Evolutionary conservation across 169 alveolate species (phyloP).

Genomic region (Neospora caninum): DNA sequence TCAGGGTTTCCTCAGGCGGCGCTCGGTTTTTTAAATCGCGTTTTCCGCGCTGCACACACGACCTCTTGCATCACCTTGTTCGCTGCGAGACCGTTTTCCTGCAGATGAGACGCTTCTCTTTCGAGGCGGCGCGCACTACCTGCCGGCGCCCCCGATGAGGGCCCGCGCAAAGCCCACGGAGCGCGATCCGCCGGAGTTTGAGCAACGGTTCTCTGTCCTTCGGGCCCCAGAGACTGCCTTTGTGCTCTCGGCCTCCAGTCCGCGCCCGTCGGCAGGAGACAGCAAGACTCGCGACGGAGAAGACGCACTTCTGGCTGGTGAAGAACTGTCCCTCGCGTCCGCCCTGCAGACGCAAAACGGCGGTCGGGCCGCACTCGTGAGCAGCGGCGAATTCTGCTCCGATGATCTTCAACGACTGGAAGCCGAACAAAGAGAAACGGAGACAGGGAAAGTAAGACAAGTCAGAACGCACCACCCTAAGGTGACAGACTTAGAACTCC

Average conservation of each 20-base stretch:
- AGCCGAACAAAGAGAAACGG: background rate
- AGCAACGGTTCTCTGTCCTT: slow-evolving; percentile 47
- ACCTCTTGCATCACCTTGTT: no score
- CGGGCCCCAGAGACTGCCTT: slow-evolving; percentile 66
- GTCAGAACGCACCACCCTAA: background rate
- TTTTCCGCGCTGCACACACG: no score
- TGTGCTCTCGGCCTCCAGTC: background rate
- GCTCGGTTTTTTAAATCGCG: no score
- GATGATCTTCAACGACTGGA: background rate
- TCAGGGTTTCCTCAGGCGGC: no score
- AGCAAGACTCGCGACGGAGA: background rate
- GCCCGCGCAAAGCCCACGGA: background rate
- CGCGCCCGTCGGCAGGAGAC: background rate
- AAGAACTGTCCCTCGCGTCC: slow-evolving; percentile 38
- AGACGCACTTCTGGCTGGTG: background rate
- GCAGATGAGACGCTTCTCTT: slow-evolving; percentile 59
- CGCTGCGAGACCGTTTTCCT: background rate
- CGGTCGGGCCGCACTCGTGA: slow-evolving; percentile 50
- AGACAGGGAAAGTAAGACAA: background rate
- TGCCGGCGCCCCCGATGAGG: background rate
- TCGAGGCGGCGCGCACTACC: slow-evolving; percentile 51
- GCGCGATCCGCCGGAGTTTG: background rate
- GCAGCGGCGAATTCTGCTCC: slow-evolving; percentile 60
- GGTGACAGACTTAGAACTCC: no score
- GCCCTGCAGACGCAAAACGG: slow-evolving; percentile 52